Evolutionary conservation across 495 filamentous ascomycete genomes (phyloP), one percentile per base, ranked within the genome.

Genomic region (Cercophora scortea): DNA sequence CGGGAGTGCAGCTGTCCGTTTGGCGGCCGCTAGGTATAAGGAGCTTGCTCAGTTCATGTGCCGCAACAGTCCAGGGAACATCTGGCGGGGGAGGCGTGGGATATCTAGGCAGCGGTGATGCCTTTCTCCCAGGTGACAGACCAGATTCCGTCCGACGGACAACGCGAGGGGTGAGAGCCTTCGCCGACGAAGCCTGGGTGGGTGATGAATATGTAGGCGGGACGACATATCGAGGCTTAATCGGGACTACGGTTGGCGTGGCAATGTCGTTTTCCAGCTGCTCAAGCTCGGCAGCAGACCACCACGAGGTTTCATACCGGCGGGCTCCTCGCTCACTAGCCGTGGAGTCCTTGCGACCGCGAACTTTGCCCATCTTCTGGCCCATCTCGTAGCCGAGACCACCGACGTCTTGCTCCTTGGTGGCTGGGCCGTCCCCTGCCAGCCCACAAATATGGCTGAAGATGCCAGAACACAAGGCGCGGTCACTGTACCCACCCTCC

Each of bases 401-500:
- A 44, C 68, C 63, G 34, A 61, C 55, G 39, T 65, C 59, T n/a
- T 69, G 60, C 25, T 71, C 66, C 63, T 65, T 72, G 41, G 62
- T 59, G 8, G 66, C 48, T 6, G 75, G 65, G 17, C 76, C 74
- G 34, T 72, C 69, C 40, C 78, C 83, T 16, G 79, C 79, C 38
- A 95, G 72, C 8, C 90, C 93, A 56, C 86, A 84, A 6, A 97
- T 58, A 67, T 97, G 93, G 62, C 90, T 92, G 38, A 96, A 66
- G 6, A 95, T 84, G 33, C 94, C 93, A 36, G 85, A 93, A 59
- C 79, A 86, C 48, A 98, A 66, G 17, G 93, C 93, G 47, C 90
- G 80, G 62, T 97, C 88, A 61, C 89, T 95, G 63, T 98, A 98
- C 0, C 93, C 93, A 19, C 93, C 93, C 65, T 98, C 93, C 10